Conservation (phyloP, 2,329 filamentous ascomycete genomes). For the Pseudocercospora fuligena region DNA sequence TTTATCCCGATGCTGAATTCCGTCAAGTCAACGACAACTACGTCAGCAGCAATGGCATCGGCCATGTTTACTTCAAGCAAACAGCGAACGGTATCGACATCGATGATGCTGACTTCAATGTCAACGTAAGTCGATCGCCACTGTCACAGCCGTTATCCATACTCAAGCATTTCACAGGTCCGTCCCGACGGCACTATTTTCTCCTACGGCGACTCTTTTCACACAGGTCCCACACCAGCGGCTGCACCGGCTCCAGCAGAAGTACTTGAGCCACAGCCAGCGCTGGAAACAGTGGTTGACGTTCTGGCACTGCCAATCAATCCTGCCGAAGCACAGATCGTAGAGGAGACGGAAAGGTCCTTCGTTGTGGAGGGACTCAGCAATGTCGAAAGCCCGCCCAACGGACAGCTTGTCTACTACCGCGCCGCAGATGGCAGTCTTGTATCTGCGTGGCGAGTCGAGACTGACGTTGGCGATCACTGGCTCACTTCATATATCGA, state of each 20-base stretch:
- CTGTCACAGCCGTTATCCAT: background rate
- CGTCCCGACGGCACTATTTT: conserved; percentile 60
- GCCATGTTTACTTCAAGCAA: conserved; percentile 65
- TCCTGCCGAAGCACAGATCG: conserved; percentile 45
- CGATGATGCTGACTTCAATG: conserved; percentile 65
- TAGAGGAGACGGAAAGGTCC: conserved; percentile 39
- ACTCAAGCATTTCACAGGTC: conserved; percentile 44
- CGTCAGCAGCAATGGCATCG: conserved; percentile 59
- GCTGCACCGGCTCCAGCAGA: conserved; percentile 46
- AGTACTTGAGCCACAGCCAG: conserved; percentile 50
- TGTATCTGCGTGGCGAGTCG: conserved; percentile 61
- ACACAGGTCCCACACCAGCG: conserved; percentile 51
- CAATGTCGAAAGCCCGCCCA: conserved; percentile 58
- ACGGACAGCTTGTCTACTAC: conserved; percentile 62
- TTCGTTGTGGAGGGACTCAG: conserved; percentile 55
- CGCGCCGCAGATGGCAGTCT: conserved; percentile 55
- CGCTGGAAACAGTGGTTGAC: conserved; percentile 49
- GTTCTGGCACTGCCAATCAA: conserved; percentile 50
- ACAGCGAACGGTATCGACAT: conserved; percentile 63
- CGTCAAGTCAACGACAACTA: conserved; percentile 60
- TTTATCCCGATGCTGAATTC: conserved; percentile 49
- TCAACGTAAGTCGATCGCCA: conserved; percentile 56
- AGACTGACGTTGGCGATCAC: conserved; percentile 62
- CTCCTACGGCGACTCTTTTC: conserved; percentile 61
- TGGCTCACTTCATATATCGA: conserved; percentile 66